Evolutionary conservation across 2,329 filamentous ascomycete genomes (phyloP), one percentile per base, ranked within the genome.

Genomic region (Cadophora gregata): DNA sequence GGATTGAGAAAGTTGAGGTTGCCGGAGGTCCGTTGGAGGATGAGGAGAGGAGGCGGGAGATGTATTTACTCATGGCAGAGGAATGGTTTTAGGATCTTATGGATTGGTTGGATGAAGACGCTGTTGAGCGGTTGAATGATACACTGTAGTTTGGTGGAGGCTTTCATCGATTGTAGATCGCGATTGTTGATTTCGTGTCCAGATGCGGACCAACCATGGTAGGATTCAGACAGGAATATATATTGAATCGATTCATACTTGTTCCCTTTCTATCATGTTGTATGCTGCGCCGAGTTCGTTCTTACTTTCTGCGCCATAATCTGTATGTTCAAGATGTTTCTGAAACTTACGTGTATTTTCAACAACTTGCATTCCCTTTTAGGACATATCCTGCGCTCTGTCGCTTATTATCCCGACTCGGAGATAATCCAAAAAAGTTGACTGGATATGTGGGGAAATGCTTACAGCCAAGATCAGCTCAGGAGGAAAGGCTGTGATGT

Each of bases 51-150:
- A 51, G 48, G 29, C 48, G 1, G 16, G 48, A 51, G 12, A 51
- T 29, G 25, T 29, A 29, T 51, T 51, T 51, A 51, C 48, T 51
- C 48, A 51, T 51, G 25, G 12, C 48, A 25, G 1, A 51, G 48
- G 14, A 51, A 19, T 4, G 48, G 48, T 7, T 51, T 51, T 12
- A 51, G 14, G 3, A 51, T 19, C 9, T 51, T 51, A 1, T 51
- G 24, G 9, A 51, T 19, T 14, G 48, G 48, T 29, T 51, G 48
- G 19, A 51, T 29, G 25, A 47, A 47, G 42, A 51, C 48, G 48
- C 48, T 51, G 48, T 51, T 51, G 48, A 51, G 48, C 19, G 48
- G 48, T 51, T 51, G 48, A 24, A 51, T 6, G 12, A 27, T 29
- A 29, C 10, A 29, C 48, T 51, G 29, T 4, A 51, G 29, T 19